These are phyloP conservation scores for Eleusine coracana DNA, from an alignment of 176 grass and related monocot genomes.

Conservation along the genomic window DNA sequence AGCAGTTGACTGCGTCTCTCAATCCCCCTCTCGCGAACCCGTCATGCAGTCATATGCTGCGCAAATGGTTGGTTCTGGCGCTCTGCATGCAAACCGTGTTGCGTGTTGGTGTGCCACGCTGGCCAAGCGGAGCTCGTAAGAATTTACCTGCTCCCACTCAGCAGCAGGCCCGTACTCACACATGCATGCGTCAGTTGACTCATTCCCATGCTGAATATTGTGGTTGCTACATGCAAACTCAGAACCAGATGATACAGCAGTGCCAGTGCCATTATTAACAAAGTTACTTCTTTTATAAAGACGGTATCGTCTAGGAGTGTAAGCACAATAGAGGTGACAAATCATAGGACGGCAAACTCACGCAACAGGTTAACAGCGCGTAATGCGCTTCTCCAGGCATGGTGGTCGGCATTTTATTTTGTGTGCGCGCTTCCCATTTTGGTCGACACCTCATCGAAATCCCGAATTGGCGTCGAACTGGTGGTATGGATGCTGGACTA, in stretches of 20 bases:
- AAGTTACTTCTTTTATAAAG: background rate
- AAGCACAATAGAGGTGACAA: background rate
- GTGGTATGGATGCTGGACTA: slow-evolving; percentile 4
- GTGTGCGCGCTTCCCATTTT: no score
- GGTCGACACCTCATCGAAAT: background rate
- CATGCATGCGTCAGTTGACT: slow-evolving; percentile 31
- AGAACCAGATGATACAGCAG: background rate
- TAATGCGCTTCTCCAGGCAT: slow-evolving; percentile 3
- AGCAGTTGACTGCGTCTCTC: slow-evolving; percentile 33
- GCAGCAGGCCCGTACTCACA: background rate
- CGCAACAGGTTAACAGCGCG: background rate
- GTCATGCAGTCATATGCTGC: slow-evolving; percentile 8
- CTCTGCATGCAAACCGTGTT: background rate
- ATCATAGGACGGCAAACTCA: background rate
- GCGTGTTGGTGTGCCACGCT: slow-evolving; percentile 15
- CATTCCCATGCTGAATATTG: slow-evolving; percentile 31
- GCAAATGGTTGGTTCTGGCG: slow-evolving; percentile 2
- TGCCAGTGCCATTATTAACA: background rate
- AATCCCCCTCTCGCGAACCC: background rate
- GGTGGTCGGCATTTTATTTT: background rate
- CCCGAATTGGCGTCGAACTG: background rate
- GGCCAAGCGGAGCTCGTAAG: slow-evolving; percentile 10
- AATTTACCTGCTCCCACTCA: slow-evolving; percentile 46
- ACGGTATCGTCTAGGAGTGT: background rate
- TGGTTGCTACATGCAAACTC: background rate